A percentile compares a stretch with the other conserved stretches of the same genome.
Conservation (phyloP, 345 rosid genomes). For the Garcia nutans region DNA sequence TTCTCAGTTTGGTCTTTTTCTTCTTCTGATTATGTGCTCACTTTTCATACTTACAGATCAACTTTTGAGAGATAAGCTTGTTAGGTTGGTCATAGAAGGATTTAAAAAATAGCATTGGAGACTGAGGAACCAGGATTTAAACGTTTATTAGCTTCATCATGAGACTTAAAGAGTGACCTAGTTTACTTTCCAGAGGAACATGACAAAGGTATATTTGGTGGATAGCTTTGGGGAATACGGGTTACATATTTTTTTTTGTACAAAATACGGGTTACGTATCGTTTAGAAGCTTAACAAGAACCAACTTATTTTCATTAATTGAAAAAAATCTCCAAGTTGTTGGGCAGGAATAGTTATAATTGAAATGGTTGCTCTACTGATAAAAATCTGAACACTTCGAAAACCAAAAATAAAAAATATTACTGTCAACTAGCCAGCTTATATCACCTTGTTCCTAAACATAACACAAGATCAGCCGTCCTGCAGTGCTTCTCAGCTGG, state of each 20-base stretch:
- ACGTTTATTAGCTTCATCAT: background rate
- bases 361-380: background rate
- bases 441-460: slow-evolving; percentile 84
- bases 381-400: background rate
- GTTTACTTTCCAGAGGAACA: background rate
- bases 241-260: too few species aligned
- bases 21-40: background rate
- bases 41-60: background rate
- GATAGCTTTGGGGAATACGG: background rate
- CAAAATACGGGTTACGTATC: background rate
- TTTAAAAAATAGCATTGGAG: background rate
- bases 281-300: background rate
- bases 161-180: background rate
- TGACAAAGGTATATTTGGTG: background rate
- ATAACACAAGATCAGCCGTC: slow-evolving; percentile 86
- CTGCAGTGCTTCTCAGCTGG: slow-evolving; percentile 86
- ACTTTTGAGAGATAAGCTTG: background rate
- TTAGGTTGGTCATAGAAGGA: background rate
- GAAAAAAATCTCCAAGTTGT: background rate
- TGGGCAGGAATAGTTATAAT: background rate
- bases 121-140: background rate
- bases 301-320: background rate
- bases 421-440: background rate
- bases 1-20: background rate
- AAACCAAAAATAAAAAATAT: background rate